Conservation (phyloP, 2,329 filamentous ascomycete genomes). For the Colletotrichum filicis region DNA sequence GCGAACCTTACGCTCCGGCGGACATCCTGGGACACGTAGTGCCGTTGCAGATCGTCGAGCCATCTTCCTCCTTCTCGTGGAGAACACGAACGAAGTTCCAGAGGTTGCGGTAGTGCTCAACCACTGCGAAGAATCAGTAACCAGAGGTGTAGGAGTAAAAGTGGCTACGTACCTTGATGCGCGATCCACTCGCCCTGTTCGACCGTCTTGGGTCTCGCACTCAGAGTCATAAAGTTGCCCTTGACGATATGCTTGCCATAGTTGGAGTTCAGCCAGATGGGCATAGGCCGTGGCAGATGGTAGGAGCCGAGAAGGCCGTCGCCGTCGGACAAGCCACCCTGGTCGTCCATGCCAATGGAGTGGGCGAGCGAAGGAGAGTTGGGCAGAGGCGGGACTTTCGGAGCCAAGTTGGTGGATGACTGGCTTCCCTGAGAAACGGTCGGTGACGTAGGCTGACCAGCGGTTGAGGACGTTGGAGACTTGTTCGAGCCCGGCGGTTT, state of each 20-base stretch:
- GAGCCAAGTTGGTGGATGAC: constrained; percentile 62
- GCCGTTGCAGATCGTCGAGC: constrained; percentile 83
- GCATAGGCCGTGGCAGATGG: constrained; percentile 73
- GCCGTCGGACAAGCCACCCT: constrained; percentile 57
- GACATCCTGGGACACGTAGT: constrained; percentile 91
- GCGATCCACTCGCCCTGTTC: constrained; percentile 96
- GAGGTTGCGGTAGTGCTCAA: constrained; percentile 90
- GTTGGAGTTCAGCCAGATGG: constrained; percentile 79
- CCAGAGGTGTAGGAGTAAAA: neutral
- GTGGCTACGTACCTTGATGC: constrained; percentile 80
- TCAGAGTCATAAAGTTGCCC: constrained; percentile 97
- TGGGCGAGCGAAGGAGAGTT: constrained; percentile 73
- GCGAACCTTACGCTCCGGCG: constrained; percentile 82
- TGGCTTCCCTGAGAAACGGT: constrained; percentile 60
- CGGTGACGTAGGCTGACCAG: constrained; percentile 60
- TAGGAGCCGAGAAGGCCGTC: constrained; percentile 69
- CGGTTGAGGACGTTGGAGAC: constrained; percentile 61
- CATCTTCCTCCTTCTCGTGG: constrained; percentile 85
- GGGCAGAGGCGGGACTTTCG: constrained; percentile 70
- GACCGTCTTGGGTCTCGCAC: constrained; percentile 90
- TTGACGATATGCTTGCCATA: constrained; percentile 91
- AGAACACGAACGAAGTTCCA: constrained; percentile 91
- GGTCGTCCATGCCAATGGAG: constrained; percentile 76
- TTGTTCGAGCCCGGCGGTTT: constrained; percentile 63
- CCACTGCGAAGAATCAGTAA: constrained; percentile 65